Base-by-base conservation (phyloP, 257 asterid genomes). In the Solanum piurae region DNA sequence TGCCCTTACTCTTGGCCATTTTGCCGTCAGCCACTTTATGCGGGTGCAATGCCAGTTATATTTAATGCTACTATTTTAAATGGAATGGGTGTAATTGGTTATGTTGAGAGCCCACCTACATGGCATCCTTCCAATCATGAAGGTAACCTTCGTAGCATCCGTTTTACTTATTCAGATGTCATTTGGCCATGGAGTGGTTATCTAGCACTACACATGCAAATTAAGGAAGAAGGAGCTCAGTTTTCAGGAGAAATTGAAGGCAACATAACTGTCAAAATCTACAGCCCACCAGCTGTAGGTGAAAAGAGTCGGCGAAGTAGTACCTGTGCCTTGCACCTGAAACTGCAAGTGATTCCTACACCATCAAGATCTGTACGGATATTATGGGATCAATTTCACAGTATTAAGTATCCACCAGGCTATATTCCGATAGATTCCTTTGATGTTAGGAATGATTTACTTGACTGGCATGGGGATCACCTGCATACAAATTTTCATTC, bases 1-100 rank as follows among this genome's bases (percentile, higher is more conserved):
- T 95, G 98, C 92, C 99, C 99, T 87, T 97, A 97, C 89, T 94
- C 98, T 49, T 97, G 99, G 99, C 99, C 98, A 82, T 97, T 95
- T 91, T 97, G 98, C 92, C 96, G 95, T 87, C 99, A 97, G 88
- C 99, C 99, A 5, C 93, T 97, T 72, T 97, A 95, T 88, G 98
- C 95, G 18, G 98, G 98, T 92, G 98, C 98, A 69, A 95, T 95
- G 98, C 99, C 99, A 33, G 96, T 95, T 87, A 94, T 95, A 83
- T 95, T 97, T 83, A 97, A 97, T 80, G 91, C 94, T 82, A 97
- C 98, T 90, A 95, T 97, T 91, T 91, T 95, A 91, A 95, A 97
- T 88, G 99, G 98, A 68, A 95, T 97, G 98, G 98, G 96, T 80
- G 98, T 93, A 64, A 90, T 92, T 83, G 98, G 99, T 89, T 93